Percentiles rank a stretch among this genome's conserved stretches.
Conservation (phyloP, 1,284 basidiomycete species). For the Pascua guehoae region DNA sequence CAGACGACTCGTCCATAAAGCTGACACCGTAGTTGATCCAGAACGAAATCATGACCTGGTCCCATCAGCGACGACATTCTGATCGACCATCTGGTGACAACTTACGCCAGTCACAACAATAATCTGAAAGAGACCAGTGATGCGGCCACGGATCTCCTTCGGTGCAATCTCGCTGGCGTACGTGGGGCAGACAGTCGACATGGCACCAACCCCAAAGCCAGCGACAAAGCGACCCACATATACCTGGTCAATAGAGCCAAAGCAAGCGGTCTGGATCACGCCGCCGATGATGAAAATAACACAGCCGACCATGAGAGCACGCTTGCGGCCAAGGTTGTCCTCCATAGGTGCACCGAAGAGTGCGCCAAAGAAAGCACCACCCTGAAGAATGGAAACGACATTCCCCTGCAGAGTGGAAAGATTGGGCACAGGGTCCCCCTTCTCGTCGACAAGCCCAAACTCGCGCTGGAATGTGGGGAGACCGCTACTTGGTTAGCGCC, state of each 20-base stretch:
- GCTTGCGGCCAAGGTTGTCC: constrained; percentile 50
- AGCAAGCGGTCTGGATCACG: constrained; percentile 51
- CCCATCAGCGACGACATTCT: constrained; percentile 25
- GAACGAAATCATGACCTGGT: constrained; percentile 27
- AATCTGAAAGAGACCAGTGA: constrained; percentile 66
- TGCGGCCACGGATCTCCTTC: constrained; percentile 63
- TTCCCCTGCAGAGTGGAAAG: constrained; percentile 46
- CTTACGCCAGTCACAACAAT: constrained; percentile 25
- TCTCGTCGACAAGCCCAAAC: constrained; percentile 55
- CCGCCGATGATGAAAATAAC: constrained; percentile 65
- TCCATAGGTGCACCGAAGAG: constrained; percentile 55
- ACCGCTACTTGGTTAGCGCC: constrained; percentile 19
- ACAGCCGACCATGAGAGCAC: constrained; percentile 59
- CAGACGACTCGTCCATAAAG: constrained; percentile 28
- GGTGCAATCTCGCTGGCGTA: constrained; percentile 75
- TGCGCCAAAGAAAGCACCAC: constrained; percentile 64
- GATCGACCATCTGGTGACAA: constrained; percentile 28
- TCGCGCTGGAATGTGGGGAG: constrained; percentile 60
- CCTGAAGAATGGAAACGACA: constrained; percentile 68
- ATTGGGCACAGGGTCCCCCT: constrained; percentile 46
- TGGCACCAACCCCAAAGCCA: constrained; percentile 61
- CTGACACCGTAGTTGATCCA: constrained; percentile 22
- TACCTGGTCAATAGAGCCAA: constrained; percentile 7
- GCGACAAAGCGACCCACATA: constrained; percentile 61
- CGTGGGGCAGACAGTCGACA: constrained; percentile 60